phyloP scores from a whole-genome alignment of 805 yeast species.

The Wickerhamomyces sydowiorum region DNA sequence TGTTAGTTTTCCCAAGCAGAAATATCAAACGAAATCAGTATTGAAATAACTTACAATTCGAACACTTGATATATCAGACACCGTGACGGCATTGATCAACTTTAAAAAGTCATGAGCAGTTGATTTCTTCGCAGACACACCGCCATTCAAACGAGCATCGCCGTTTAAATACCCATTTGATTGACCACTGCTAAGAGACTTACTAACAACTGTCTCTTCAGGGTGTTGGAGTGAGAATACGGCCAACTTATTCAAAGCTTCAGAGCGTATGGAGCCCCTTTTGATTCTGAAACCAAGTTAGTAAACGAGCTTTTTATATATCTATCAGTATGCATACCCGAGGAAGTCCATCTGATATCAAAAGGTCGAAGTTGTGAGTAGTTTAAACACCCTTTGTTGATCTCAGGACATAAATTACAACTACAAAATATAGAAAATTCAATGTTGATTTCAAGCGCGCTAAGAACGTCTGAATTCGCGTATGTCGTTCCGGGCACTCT shows the following conservation, averaged over 20 bases:
- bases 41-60: constrained; percentile 11
- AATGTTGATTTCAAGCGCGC: too few relatives aligned
- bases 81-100: constrained; percentile 11
- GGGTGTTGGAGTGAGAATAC: constrained; percentile 10
- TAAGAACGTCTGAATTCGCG: too few relatives aligned
- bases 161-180: constrained; percentile 2
- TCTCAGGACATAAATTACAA: too few relatives aligned
- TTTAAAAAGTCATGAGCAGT: constrained; percentile 13
- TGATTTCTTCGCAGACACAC: background rate
- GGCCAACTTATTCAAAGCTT: constrained; percentile 21
- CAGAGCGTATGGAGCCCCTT: constrained; percentile 21
- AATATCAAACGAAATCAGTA: background rate
- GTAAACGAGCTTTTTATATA: too few relatives aligned
- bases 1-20: background rate
- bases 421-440: background rate
- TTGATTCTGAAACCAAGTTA: constrained; percentile 12
- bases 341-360: constrained; percentile 19
- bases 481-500: too few relatives aligned
- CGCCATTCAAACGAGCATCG: background rate
- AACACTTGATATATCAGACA: constrained; percentile 13
- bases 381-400: too few relatives aligned
- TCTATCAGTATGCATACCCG: constrained; percentile 10
- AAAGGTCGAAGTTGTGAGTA: too few relatives aligned
- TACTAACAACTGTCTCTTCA: background rate
- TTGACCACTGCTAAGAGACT: constrained; percentile 5